Evolutionary conservation across 257 asterid genomes (phyloP).

Genomic region (Penstemon davidsonii): DNA sequence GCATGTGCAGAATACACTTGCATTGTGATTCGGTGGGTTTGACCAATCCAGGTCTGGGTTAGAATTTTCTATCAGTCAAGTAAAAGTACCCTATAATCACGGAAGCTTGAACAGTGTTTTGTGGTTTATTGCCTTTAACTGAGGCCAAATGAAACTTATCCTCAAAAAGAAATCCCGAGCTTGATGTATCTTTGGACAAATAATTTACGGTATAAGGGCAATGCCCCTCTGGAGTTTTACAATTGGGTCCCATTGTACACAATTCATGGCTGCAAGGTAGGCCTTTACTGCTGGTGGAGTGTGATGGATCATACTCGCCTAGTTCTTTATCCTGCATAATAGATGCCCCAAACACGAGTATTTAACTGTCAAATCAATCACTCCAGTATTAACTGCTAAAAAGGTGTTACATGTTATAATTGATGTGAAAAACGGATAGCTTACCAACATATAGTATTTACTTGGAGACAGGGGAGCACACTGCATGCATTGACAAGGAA

Average conservation of each 20-base stretch:
- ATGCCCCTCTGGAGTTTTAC: conserved; percentile 52
- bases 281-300: conserved; percentile 63
- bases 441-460: conserved; percentile 66
- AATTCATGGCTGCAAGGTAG: conserved; percentile 67
- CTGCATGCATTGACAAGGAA: conserved; percentile 75
- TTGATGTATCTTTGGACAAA: conserved; percentile 59
- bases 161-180: conserved; percentile 75
- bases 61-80: background rate
- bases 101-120: conserved; percentile 47
- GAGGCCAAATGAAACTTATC: conserved; percentile 63
- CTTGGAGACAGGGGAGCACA: conserved; percentile 77
- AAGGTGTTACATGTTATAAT: too few relatives aligned
- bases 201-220: conserved; percentile 70
- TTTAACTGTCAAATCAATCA: background rate
- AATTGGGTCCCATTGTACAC: conserved; percentile 52
- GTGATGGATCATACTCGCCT: conserved; percentile 66
- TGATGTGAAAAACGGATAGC: conserved; percentile 27
- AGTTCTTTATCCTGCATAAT: conserved; percentile 84
- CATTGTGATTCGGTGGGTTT: too few relatives aligned
- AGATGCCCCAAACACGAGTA: conserved; percentile 51
- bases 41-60: too few relatives aligned
- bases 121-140: conserved; percentile 43
- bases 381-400: too few relatives aligned
- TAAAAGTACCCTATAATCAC: conserved; percentile 58
- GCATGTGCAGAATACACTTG: too few relatives aligned